Evolutionary conservation across 257 asterid species (phyloP).

Genomic region (Jasminum sambac): DNA sequence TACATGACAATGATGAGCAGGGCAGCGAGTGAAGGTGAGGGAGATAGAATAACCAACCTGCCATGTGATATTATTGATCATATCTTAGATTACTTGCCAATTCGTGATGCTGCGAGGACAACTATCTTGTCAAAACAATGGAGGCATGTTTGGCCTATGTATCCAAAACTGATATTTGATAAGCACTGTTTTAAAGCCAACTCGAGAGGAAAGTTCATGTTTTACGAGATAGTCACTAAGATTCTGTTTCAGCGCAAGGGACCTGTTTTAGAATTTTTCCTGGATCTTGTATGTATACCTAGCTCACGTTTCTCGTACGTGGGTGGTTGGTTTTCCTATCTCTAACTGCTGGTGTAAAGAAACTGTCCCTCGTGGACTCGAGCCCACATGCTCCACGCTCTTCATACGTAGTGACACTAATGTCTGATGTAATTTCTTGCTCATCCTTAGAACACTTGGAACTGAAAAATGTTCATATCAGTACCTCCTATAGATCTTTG

Average conservation of each 20-base stretch:
- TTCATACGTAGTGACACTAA: neutral
- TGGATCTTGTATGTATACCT: neutral
- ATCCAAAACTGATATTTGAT: slow-evolving; percentile 17
- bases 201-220: neutral
- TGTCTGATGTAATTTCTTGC: neutral
- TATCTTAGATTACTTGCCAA: slow-evolving; percentile 19
- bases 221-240: neutral
- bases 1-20: neutral
- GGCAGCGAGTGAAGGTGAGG: neutral
- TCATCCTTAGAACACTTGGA: neutral
- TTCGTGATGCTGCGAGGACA: slow-evolving; percentile 34
- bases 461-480: neutral
- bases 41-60: slow-evolving; percentile 20
- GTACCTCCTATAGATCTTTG: neutral
- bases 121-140: slow-evolving; percentile 26
- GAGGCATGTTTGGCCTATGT: slow-evolving; percentile 26
- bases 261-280: neutral
- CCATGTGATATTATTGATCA: slow-evolving; percentile 20
- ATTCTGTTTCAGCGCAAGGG: slow-evolving; percentile 15
- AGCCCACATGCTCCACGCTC: too few species aligned
- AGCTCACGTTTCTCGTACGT: neutral
- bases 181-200: neutral
- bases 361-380: slow-evolving; percentile 6
- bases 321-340: slow-evolving; percentile 10
- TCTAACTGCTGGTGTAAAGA: slow-evolving; percentile 8